Conservation (phyloP, 805 yeast species). For the Saccharomyces paradoxus region DNA sequence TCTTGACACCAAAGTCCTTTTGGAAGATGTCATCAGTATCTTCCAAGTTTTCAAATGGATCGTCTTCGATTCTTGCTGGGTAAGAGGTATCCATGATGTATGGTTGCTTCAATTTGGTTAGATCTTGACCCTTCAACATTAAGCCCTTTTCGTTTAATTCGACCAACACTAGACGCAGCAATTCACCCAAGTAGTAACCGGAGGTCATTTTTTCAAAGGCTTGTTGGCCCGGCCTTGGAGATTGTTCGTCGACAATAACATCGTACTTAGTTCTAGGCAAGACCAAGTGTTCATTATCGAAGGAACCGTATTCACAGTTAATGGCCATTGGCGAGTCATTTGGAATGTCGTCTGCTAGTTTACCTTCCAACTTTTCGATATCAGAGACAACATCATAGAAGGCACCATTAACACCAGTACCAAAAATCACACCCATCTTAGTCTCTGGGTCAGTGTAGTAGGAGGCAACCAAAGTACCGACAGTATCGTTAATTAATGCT, state of each 20-base stretch:
- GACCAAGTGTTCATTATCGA: constrained; percentile 77
- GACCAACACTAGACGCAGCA: constrained; percentile 68
- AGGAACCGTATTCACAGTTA: constrained; percentile 97
- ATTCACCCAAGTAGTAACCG: constrained; percentile 92
- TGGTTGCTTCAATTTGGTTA: constrained; percentile 49
- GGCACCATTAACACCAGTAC: constrained; percentile 97
- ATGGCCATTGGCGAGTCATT: constrained; percentile 78
- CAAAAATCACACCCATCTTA: constrained; percentile 91
- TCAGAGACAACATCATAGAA: constrained; percentile 69
- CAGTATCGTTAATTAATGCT: constrained; percentile 92
- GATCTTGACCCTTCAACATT: constrained; percentile 64
- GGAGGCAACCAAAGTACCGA: constrained; percentile 94
- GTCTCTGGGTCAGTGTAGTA: constrained; percentile 83
- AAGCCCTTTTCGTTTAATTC: constrained; percentile 60
- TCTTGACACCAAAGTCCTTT: constrained; percentile 47
- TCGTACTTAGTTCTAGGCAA: constrained; percentile 91
- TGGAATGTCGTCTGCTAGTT: constrained; percentile 53
- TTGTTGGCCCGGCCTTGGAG: constrained; percentile 96
- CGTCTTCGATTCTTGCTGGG: constrained; percentile 82
- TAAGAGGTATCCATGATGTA: constrained; percentile 83
- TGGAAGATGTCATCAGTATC: constrained; percentile 65
- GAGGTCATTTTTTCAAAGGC: constrained; percentile 95
- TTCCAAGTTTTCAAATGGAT: constrained; percentile 74
- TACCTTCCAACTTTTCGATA: constrained; percentile 77
- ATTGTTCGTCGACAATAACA: constrained; percentile 64